Percentiles rank a stretch among this genome's conserved stretches.
These are phyloP conservation scores for Stipa capillata DNA, from an alignment of 176 grass and related monocot species.

Conservation along the genomic window DNA sequence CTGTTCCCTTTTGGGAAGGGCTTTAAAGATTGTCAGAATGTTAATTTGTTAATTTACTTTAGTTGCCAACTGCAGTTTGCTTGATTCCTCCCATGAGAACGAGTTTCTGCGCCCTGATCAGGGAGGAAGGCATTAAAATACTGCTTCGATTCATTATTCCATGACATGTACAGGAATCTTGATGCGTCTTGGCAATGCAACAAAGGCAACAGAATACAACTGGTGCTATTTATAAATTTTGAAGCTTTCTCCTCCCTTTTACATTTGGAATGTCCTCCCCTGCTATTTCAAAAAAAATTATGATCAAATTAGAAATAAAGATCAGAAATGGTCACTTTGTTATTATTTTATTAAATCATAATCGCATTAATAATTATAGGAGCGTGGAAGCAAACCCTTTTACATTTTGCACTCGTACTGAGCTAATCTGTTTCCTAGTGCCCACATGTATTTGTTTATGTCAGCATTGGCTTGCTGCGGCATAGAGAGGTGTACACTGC, in stretches of 20 bases:
- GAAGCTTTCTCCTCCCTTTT: background rate
- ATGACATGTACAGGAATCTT: slow-evolving; percentile 39
- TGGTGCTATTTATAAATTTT: background rate
- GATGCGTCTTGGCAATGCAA: slow-evolving; percentile 24
- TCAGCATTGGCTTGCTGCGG: background rate
- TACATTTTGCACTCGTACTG: background rate
- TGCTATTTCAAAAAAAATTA: background rate
- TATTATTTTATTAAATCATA: background rate
- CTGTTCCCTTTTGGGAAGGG: slow-evolving; percentile 26
- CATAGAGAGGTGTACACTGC: background rate
- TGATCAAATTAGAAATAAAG: background rate
- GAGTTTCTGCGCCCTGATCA: slow-evolving; percentile 17
- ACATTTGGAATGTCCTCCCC: background rate
- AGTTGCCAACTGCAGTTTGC: background rate
- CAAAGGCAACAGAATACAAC: slow-evolving; percentile 13
- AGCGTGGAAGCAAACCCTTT: background rate
- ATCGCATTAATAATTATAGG: background rate
- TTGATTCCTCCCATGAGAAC: slow-evolving; percentile 32
- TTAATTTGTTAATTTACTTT: slow-evolving; percentile 9
- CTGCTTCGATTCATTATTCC: slow-evolving; percentile 44
- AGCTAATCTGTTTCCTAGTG: background rate
- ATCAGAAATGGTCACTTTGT: background rate
- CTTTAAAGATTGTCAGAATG: slow-evolving; percentile 24
- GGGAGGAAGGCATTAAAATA: slow-evolving; percentile 31
- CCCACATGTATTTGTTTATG: slow-evolving; percentile 10